Conservation (phyloP, 2,329 filamentous ascomycete genomes). For the Phaeoacremonium minimum region DNA sequence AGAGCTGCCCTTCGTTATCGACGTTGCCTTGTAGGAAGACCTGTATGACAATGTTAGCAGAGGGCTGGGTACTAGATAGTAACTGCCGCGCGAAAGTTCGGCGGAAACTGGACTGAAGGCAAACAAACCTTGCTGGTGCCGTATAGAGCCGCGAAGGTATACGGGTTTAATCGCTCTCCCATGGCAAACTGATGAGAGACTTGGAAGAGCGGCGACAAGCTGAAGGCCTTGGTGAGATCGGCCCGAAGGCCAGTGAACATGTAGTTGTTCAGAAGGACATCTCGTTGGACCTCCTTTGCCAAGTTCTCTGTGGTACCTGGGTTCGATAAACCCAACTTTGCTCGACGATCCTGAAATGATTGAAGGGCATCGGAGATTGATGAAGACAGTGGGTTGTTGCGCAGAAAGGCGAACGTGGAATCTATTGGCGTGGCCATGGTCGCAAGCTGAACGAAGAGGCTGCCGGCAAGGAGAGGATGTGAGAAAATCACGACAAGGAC, state of each 20-base stretch:
- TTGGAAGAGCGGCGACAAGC: conserved; percentile 90
- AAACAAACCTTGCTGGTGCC: conserved; percentile 77
- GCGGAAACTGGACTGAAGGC: background rate
- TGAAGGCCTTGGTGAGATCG: conserved; percentile 95
- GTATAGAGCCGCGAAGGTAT: conserved; percentile 91
- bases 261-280: conserved; percentile 93
- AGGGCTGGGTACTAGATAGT: no score
- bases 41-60: conserved; percentile 38
- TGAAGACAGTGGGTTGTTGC: conserved; percentile 68
- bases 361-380: conserved; percentile 73
- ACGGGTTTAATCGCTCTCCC: conserved; percentile 89
- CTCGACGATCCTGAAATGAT: conserved; percentile 80
- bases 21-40: conserved; percentile 93
- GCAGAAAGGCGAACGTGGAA: conserved; percentile 61
- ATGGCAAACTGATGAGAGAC: conserved; percentile 95
- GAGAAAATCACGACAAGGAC: no score
- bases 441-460: conserved; percentile 14
- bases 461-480: no score
- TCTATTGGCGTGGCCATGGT: conserved; percentile 45
- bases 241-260: conserved; percentile 96
- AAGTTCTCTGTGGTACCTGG: conserved; percentile 85
- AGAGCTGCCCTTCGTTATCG: conserved; percentile 86
- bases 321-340: conserved; percentile 83
- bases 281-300: conserved; percentile 87
- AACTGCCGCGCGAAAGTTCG: no score